Conservation (phyloP, 257 asterid species). For the Knoxia roxburghii region DNA sequence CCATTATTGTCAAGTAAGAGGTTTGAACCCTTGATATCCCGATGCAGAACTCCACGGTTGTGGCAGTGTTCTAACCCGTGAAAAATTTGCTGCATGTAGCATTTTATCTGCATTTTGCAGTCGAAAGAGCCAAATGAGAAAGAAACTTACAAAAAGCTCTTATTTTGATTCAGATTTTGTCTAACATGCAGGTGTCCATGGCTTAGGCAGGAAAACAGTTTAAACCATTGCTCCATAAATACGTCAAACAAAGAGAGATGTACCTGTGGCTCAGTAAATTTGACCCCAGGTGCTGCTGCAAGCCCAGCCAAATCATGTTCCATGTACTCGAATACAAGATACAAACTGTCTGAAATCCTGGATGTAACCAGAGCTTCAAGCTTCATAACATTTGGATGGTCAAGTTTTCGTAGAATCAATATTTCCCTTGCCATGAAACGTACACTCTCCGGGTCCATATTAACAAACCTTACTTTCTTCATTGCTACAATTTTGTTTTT, state of each 20-base stretch:
- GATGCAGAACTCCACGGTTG: conserved; percentile 72
- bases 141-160: background rate
- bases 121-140: background rate
- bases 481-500: conserved; percentile 65
- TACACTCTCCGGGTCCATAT: conserved; percentile 92
- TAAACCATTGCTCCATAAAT: too few relatives aligned
- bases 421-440: conserved; percentile 98
- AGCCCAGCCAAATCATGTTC: conserved; percentile 99
- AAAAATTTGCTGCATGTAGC: conserved; percentile 73
- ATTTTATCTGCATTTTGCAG: conserved; percentile 52
- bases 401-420: conserved; percentile 57
- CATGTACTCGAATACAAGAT: conserved; percentile 94
- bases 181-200: too few relatives aligned
- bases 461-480: conserved; percentile 85
- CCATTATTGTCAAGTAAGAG: conserved; percentile 72
- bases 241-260: conserved; percentile 6
- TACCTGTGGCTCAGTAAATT: conserved; percentile 88
- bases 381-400: conserved; percentile 91
- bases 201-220: too few relatives aligned
- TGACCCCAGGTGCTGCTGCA: conserved; percentile 45
- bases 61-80: conserved; percentile 87
- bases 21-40: conserved; percentile 91
- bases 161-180: too few relatives aligned
- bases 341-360: conserved; percentile 64
- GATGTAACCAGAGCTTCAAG: conserved; percentile 84